These are phyloP conservation scores for Phytophthora brassicae DNA, from an alignment of 352 stramenopile species.

Conservation along the genomic window DNA sequence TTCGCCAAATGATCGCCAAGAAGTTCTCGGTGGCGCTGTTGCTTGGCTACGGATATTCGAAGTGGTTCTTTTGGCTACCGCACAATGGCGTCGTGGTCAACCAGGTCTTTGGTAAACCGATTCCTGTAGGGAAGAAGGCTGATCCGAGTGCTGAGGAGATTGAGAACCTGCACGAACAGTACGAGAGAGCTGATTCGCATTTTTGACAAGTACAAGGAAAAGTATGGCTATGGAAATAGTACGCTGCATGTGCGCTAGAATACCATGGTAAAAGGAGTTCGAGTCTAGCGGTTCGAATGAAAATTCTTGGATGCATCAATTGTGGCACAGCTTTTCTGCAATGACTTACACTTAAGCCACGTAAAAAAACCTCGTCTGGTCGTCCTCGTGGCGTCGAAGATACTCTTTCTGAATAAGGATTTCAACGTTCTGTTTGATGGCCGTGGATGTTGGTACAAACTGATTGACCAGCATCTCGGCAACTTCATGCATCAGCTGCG, in stretches of 20 bases:
- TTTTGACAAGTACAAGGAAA: slow-evolving; percentile 84
- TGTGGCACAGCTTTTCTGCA: not conserved
- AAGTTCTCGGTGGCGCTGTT: slow-evolving; percentile 67
- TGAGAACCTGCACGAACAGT: slow-evolving; percentile 64
- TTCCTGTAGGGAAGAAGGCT: slow-evolving; percentile 59
- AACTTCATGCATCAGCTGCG: slow-evolving; percentile 66
- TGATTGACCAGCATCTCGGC: slow-evolving; percentile 72
- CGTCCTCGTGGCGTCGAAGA: slow-evolving; percentile 61
- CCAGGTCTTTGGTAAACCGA: slow-evolving; percentile 76
- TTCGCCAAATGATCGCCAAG: slow-evolving; percentile 71
- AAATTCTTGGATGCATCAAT: slow-evolving; percentile 16
- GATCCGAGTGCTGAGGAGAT: slow-evolving; percentile 65
- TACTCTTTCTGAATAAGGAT: slow-evolving; percentile 89
- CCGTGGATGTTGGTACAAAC: slow-evolving; percentile 61
- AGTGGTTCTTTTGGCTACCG: slow-evolving; percentile 55
- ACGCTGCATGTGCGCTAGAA: slow-evolving; percentile 53
- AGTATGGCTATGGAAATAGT: slow-evolving; percentile 65
- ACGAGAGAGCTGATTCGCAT: slow-evolving; percentile 75
- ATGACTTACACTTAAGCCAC: slow-evolving; percentile 45
- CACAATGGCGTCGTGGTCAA: slow-evolving; percentile 64
- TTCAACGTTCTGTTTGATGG: slow-evolving; percentile 80
- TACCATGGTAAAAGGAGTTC: slow-evolving; percentile 9
- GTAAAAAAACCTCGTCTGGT: slow-evolving; percentile 65
- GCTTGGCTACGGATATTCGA: slow-evolving; percentile 58
- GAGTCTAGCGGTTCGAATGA: slow-evolving; percentile 7